Evolutionary conservation across 768 basidiomycete species (phyloP), one percentile per base, ranked within the genome.

Genomic region (Mycena maculata): DNA sequence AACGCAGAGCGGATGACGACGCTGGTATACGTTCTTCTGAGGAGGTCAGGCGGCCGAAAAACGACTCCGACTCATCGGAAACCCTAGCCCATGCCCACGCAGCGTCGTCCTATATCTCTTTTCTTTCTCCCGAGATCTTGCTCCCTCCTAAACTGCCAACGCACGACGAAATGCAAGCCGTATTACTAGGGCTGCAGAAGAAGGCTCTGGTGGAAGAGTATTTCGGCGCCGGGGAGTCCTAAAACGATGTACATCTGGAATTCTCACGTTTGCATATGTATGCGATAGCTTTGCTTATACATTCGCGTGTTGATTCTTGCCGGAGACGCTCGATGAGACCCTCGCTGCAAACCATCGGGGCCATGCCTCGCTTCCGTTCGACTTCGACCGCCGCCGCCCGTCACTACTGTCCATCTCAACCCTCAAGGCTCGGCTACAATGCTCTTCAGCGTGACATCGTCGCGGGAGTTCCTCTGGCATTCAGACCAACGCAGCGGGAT

Each of bases 121-220:
- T 95, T 79, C 82, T 96, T n/a, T 81, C 88, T 22, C 80, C 90
- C 22, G 90, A 91, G 67, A 84, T 90, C 64, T 84, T 97, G 11
- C 74, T 93, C 56, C 88, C 90, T n/a, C n/a, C n/a, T n/a, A n/a
- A n/a, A n/a, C n/a, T n/a, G 13, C 95, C 95, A 1, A 88, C 87
- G 1, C 83, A 86, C 61, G 86, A 88, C 49, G 93, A 96, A 77
- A 91, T 94, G 76, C 78, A 23, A n/a, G n/a, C n/a, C n/a, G 86
- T 92, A 12, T 76, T 98, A 59, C 83, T 98, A 62, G 86, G 85
- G 28, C 80, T 95, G 68, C 85, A 92, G 75, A 96, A 97, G 80
- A 86, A 90, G 79, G 90, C 90, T 23, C 78, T 97, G 47, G 87
- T 94, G 60, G 91, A 94, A 72, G 94, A 98, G 71, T 86, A 87